These are phyloP conservation scores for Luvunga scandens DNA, from an alignment of 345 rosid species.

Conservation along the genomic window DNA sequence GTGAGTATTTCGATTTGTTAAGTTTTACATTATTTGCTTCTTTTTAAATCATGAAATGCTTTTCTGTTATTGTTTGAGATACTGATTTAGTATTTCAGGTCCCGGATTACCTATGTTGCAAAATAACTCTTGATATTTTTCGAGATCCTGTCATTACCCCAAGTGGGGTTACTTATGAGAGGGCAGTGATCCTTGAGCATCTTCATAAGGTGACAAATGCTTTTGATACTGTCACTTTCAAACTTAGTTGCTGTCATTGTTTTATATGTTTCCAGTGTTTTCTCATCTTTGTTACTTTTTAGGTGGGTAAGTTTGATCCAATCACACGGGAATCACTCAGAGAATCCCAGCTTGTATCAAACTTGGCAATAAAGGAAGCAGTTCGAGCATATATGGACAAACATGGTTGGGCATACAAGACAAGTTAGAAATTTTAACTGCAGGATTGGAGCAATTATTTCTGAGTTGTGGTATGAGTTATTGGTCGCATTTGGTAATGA, in stretches of 20 bases:
- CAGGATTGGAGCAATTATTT: background rate
- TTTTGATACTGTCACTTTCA: background rate
- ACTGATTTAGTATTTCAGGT: constrained; percentile 48
- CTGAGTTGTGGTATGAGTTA: background rate
- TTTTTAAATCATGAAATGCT: background rate
- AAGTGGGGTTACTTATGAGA: constrained; percentile 84
- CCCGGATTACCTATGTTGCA: constrained; percentile 88
- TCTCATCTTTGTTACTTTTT: background rate
- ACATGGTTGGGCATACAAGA: constrained; percentile 83
- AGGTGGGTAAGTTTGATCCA: constrained; percentile 96
- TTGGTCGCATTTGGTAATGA: background rate
- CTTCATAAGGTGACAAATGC: constrained; percentile 57
- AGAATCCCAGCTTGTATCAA: constrained; percentile 55
- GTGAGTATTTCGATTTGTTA: constrained; percentile 26
- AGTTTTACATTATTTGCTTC: background rate
- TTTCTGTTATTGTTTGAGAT: background rate
- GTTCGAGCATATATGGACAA: constrained; percentile 68
- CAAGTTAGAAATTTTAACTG: constrained; percentile 10
- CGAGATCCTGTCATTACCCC: constrained; percentile 92
- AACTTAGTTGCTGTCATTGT: background rate
- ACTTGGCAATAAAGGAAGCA: constrained; percentile 87
- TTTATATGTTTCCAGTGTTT: background rate
- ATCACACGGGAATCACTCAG: constrained; percentile 60
- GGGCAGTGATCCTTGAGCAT: constrained; percentile 84
- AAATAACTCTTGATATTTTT: constrained; percentile 80